Evolutionary conservation across 805 yeast genomes (phyloP), one percentile per base, ranked within the genome.

Genomic region (Lipomyces yamanashiensis): DNA sequence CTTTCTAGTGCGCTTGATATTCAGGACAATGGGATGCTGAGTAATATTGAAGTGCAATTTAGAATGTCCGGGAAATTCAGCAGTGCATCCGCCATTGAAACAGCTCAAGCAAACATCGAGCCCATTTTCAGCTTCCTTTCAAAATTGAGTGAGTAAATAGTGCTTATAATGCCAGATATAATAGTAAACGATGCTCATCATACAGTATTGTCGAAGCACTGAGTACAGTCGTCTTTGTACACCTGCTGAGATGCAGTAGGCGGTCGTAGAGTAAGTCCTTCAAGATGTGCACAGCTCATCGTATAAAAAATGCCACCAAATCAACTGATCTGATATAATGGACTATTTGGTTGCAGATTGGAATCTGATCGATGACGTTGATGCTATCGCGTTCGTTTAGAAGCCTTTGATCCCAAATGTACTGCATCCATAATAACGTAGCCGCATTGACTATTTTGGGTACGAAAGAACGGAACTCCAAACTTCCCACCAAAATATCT

Each of bases 221-320:
- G 93, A 78, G 89, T 88, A 73, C 98, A 92, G 69, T 92, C 97
- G 77, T 93, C 98, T 73, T 90, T 92, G 71, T 85, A 87, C 17
- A 92, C 84, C 1, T 81, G 78, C 28, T 75, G 65, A n/a, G 58
- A 37, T 15, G 69, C 54, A 19, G 55, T 37, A 3, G 37, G 77
- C 1, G 60, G 2, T 68, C 60, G 17, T 66, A 68, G 48, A 7
- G 10, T 23, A 4, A 53, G 28, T 7, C 36, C 37, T 3, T 58
- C 39, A 6, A 67, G 51, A 59, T 67, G 70, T n/a, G 58, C 28
- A 33, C 70, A 67, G 48, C 47, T 48, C 59, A 56, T 56, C 2
- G 9, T 34, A 12, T 19, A 45, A 23, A 45, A 12, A 45, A 45
- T 45, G 50, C 12, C 23, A 1, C 12, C 4, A 17, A 17, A n/a